Evolutionary conservation across 2,329 filamentous ascomycete genomes (phyloP).

Genomic region (Diplodia corticola): DNA sequence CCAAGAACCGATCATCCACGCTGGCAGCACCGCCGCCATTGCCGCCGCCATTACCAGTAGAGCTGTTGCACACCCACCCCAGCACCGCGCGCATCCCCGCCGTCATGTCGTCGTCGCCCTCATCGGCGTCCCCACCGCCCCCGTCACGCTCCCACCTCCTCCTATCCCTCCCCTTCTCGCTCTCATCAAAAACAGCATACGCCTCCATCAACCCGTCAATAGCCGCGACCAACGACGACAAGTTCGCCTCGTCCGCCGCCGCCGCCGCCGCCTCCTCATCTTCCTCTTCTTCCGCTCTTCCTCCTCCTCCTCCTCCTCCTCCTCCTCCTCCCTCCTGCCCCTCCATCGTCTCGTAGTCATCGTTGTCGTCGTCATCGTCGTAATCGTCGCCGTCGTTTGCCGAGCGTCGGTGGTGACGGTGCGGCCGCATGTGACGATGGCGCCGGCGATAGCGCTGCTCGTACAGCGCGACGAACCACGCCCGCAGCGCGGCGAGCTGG

Average conservation of each 20-base stretch:
- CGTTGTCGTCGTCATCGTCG: background rate
- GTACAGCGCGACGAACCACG: background rate
- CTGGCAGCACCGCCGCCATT: too few species aligned
- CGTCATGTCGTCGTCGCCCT: background rate
- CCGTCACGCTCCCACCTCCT: too few species aligned
- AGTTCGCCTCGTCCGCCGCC: background rate
- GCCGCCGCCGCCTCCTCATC: background rate
- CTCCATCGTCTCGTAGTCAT: background rate
- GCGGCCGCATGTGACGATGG: too few species aligned
- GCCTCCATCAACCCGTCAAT: background rate
- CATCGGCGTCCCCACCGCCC: background rate
- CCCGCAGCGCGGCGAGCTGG: background rate
- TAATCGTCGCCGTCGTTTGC: background rate
- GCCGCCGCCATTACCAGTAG: background rate
- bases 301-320: background rate
- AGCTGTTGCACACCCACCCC: background rate
- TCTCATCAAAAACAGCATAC: background rate
- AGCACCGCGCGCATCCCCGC: background rate
- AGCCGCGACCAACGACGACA: background rate
- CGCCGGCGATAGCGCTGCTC: background rate
- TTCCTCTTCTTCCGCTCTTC: background rate
- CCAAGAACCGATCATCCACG: background rate
- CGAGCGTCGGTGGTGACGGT: too few species aligned
- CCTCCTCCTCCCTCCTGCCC: background rate
- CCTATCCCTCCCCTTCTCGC: background rate